These are phyloP conservation scores for Spironucleus salmonicida DNA, from an alignment of 208 protist species.

Conservation along the genomic window DNA sequence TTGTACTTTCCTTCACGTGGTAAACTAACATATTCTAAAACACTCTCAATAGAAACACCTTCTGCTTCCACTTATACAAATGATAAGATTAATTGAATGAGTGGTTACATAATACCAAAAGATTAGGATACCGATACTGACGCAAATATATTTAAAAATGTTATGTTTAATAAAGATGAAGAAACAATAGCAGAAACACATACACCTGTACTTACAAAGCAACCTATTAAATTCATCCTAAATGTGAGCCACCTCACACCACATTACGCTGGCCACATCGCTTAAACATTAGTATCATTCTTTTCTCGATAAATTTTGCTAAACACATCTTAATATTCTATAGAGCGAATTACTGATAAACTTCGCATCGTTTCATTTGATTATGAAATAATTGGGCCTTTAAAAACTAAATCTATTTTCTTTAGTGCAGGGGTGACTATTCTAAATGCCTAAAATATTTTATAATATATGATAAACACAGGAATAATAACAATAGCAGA, in stretches of 20 bases:
- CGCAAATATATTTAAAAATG: neutral
- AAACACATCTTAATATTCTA: neutral
- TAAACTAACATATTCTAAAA: constrained; percentile 42
- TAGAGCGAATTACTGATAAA: neutral
- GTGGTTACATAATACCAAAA: constrained; percentile 18
- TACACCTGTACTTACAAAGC: constrained; percentile 29
- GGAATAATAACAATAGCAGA: neutral
- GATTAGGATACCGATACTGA: constrained; percentile 30
- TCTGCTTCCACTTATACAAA: constrained; percentile 44
- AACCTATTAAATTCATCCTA: constrained; percentile 24
- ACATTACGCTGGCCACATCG: neutral
- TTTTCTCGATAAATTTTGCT: neutral
- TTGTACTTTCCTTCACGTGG: constrained; percentile 13
- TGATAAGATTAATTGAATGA: constrained; percentile 30
- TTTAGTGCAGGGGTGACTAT: constrained; percentile 55
- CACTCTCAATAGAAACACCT: constrained; percentile 46
- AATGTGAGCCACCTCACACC: constrained; percentile 18
- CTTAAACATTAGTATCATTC: neutral
- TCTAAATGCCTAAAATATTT: neutral
- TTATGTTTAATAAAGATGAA: constrained; percentile 34
- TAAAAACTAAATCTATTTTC: constrained; percentile 56
- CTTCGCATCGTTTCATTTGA: neutral
- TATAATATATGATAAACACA: neutral
- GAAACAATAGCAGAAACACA: constrained; percentile 38
- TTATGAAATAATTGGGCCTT: constrained; percentile 53